Evolutionary conservation across 1,284 basidiomycete genomes (phyloP), one percentile per base, ranked within the genome.

Genomic region (Ganoderma resinaceum): DNA sequence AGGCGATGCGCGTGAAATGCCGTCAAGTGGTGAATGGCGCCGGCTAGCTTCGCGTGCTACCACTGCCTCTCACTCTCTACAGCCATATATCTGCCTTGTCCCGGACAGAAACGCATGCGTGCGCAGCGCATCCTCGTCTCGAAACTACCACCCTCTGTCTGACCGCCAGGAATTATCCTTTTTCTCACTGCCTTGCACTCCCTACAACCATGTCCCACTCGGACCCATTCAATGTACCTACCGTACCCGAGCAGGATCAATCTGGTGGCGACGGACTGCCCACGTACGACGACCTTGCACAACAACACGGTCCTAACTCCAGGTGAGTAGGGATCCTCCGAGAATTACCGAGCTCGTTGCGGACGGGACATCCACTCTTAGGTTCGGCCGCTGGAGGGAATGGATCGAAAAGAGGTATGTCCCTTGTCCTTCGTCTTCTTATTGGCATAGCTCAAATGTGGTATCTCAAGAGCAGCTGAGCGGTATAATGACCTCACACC

Each of bases 351-450:
- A 33, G 38, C 37, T 42, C 61, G 60, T 29, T 33, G 29, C 46
- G 20, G 42, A 61, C 61, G n/a, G 61, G 43, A 37, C 33, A 16
- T 42, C 40, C 18, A n/a, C 61, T n/a, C 31, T 40, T 72, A 93
- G 92, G 75, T 94, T 95, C 75, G 93, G 93, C 46, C 84, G 93
- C 69, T 95, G 93, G 93, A 87, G 85, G 76, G 87, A 89, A 23
- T 95, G 93, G 93, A 91, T 95, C 68, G 93, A 95, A 82, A 95
- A 95, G 79, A 86, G 92, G 93, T 91, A 70, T 65, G 80, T 69
- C 4, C 46, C n/a, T 37, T n/a, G 29, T 20, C 58, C 16, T 40
- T 33, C 33, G 43, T n/a, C 31, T 35, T 43, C 35, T 62, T 61
- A 40, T 23, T 57, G 23, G 66, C 37, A 52, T 70, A 63, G 43